Base-by-base conservation (phyloP, 2,329 filamentous ascomycete genomes). In the Beauveria sp. region DNA sequence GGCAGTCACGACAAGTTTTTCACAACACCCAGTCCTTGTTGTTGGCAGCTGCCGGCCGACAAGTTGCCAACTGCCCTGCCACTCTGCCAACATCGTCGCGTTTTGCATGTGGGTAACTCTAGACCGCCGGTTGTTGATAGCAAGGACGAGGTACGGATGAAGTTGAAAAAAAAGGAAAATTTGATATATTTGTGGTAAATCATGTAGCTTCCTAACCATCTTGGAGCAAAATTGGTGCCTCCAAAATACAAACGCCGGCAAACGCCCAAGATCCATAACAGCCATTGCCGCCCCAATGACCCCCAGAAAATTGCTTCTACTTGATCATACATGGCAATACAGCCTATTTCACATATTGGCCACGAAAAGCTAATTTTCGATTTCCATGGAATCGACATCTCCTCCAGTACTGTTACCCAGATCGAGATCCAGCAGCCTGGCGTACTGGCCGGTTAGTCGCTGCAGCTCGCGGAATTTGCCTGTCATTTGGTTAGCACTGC, bases 401-500 rank as follows among this genome's bases (percentile, higher is more conserved):
- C 22, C 40, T 14, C 72, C 69, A 12, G 76, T 73, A 18, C 79
- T 77, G 22, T 79, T 77, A 51, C 80, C 78, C 6, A 79, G 66
- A 7, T 79, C 81, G 43, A 90, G 78, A 61, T 88, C 89, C 24
- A 96, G 79, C n/a, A 92, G 79, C 65, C 90, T 86, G 14, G 93
- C 93, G 73, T 98, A 98, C 65, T 96, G 93, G 28, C 97, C 90
- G n/a, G 91, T 96, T 48, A 97, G 83, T 28, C 95, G 84, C 74
- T 99, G 95, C 34, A 99, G 80, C 71, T 98, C 96, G 62, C 95
- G 88, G 75, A 95, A 93, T 86, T 98, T 98, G 63, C 91, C 92
- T 96, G 67, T 45, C 61, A 4, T 40, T 3, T 10, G 51, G 69
- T 80, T 72, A 80, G 75, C 48, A 59, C 12, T 26, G 38, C n/a